Percentiles rank a stretch among this genome's conserved stretches.
Evolutionary conservation across 768 basidiomycete species (phyloP).

Genomic region (Imleria badia): DNA sequence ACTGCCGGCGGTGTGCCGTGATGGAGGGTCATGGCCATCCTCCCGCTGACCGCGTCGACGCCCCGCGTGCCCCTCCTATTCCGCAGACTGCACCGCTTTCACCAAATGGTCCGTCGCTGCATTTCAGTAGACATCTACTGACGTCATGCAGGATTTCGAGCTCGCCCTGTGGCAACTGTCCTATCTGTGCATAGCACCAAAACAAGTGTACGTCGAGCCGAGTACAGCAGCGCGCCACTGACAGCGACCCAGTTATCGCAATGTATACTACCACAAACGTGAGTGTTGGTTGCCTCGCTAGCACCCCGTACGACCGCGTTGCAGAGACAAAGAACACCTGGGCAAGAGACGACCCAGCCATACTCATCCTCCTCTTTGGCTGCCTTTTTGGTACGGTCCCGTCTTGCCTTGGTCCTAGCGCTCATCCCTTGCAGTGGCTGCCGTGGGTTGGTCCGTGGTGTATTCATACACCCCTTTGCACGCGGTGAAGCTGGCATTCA

Average conservation of each 20-base stretch:
- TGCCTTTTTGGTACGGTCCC: conserved; percentile 62
- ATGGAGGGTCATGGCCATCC: conserved; percentile 27
- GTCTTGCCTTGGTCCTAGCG: background rate
- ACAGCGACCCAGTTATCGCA: conserved; percentile 65
- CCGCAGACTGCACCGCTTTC: conserved; percentile 73
- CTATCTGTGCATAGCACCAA: conserved; percentile 88
- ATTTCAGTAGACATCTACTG: background rate
- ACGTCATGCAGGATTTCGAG: conserved; percentile 79
- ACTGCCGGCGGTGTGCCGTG: conserved; percentile 23
- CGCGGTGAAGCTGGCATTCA: conserved; percentile 61
- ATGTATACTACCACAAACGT: conserved; percentile 99
- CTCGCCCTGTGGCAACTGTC: conserved; percentile 94
- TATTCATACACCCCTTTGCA: conserved; percentile 63
- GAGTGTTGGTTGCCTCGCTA: conserved; percentile 24
- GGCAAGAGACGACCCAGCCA: conserved; percentile 97
- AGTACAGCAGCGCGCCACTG: conserved; percentile 2
- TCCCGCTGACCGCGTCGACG: conserved; percentile 34
- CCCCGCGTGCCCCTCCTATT: conserved; percentile 83
- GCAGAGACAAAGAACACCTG: conserved; percentile 97
- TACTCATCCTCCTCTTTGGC: conserved; percentile 80
- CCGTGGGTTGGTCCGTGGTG: conserved; percentile 82
- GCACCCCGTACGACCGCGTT: background rate
- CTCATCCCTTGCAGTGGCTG: conserved; percentile 59
- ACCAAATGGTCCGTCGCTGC: conserved; percentile 70
- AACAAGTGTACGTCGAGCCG: conserved; percentile 71